Conservation (phyloP, 768 basidiomycete species). For the Agrocybe pediades region DNA sequence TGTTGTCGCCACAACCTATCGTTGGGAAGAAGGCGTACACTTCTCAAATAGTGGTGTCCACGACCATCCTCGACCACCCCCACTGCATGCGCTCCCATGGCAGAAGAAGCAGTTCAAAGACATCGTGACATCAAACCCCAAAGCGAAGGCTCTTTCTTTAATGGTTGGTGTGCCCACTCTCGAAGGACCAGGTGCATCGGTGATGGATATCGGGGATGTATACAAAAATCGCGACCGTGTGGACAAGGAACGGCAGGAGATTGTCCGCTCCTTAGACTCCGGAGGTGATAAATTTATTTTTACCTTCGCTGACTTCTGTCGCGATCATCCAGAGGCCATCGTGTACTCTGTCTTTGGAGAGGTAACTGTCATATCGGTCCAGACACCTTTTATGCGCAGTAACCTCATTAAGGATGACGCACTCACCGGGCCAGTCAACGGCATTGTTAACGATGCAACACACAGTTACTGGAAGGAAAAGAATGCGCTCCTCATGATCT, state of each 20-base stretch:
- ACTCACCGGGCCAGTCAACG: no score
- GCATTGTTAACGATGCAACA: no score
- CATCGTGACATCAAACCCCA: no score
- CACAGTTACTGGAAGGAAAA: no score
- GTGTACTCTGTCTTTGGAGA: neutral
- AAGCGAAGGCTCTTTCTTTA: neutral
- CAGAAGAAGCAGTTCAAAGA: no score
- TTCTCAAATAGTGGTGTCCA: no score
- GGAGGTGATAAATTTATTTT: neutral
- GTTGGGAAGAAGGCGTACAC: no score
- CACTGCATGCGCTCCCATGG: no score
- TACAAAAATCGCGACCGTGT: neutral
- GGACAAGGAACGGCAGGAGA: neutral
- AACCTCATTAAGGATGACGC: neutral
- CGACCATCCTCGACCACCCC: no score
- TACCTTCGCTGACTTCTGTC: neutral
- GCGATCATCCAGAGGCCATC: neutral
- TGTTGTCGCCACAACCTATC: no score
- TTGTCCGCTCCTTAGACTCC: neutral
- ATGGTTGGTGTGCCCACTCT: neutral
- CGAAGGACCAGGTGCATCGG: neutral
- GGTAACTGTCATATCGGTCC: neutral
- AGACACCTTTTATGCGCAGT: neutral
- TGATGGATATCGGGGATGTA: neutral
- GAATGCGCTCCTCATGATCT: no score